Percentiles rank a stretch among this genome's conserved stretches.
These are phyloP conservation scores for Tetrapisispora fleetii DNA, from an alignment of 805 yeast genomes.

Conservation along the genomic window DNA sequence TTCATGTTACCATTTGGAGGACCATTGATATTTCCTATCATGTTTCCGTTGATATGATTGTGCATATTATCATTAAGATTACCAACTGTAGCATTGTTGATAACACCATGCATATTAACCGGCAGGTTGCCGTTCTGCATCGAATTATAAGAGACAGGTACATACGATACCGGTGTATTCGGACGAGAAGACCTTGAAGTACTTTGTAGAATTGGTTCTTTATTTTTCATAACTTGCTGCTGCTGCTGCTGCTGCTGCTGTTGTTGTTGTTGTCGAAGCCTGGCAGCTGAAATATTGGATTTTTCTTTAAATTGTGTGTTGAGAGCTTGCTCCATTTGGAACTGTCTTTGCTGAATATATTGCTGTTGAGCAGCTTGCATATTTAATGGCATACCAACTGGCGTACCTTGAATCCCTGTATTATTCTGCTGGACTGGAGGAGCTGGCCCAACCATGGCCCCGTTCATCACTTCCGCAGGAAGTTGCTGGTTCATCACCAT, in stretches of 20 bases:
- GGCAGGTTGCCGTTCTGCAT: background rate
- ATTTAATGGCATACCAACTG: background rate
- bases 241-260: background rate
- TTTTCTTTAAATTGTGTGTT: conserved; percentile 1
- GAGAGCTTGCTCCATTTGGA: conserved; percentile 1
- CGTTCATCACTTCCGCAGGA: background rate
- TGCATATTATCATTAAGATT: background rate
- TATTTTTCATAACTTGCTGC: background rate
- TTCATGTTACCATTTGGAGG: background rate
- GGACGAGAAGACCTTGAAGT: background rate
- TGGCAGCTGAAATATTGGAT: background rate
- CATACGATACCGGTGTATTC: background rate
- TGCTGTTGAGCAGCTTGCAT: background rate
- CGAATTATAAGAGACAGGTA: background rate
- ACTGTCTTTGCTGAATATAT: conserved; percentile 3
- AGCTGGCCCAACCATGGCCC: background rate
- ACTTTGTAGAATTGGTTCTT: background rate
- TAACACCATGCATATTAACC: background rate
- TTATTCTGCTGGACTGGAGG: background rate
- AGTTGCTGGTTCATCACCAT: conserved; percentile 4
- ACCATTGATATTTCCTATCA: background rate
- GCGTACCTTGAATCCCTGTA: background rate
- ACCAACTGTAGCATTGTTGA: background rate
- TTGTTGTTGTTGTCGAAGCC: background rate
- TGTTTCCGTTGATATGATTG: background rate